These are phyloP conservation scores for Phialophora tarda DNA, from an alignment of 2,329 filamentous ascomycete genomes.

Conservation along the genomic window DNA sequence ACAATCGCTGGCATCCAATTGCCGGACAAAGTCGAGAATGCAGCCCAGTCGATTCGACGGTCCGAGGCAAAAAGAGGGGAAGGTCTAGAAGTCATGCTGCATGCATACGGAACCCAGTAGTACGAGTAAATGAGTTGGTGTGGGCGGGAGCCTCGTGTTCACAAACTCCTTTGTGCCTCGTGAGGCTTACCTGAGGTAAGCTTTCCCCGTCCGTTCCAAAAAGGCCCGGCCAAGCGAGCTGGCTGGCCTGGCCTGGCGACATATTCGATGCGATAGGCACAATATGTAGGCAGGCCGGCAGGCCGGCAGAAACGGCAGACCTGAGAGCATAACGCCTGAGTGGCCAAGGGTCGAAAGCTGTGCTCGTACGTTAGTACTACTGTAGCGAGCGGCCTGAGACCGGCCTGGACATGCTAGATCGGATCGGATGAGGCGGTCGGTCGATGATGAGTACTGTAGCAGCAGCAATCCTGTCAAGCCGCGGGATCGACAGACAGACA, in stretches of 20 bases:
- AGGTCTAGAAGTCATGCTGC: neutral
- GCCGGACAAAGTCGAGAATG: too few relatives aligned
- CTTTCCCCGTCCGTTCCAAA: neutral
- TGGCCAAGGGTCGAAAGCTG: neutral
- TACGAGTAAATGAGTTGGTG: neutral
- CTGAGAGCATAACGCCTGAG: neutral
- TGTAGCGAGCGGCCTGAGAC: neutral
- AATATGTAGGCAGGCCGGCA: neutral
- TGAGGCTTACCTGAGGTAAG: conserved; percentile 19
- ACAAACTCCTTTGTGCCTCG: neutral
- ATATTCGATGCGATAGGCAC: neutral
- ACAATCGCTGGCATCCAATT: too few relatives aligned
- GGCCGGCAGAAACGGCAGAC: neutral
- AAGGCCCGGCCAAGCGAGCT: neutral
- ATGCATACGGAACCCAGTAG: too few relatives aligned
- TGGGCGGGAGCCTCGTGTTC: conserved; percentile 8
- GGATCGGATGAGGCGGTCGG: too few relatives aligned
- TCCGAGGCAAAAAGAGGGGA: neutral
- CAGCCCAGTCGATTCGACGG: too few relatives aligned
- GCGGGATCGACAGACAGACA: too few relatives aligned
- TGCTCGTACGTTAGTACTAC: neutral
- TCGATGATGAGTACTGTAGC: too few relatives aligned
- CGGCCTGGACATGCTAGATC: neutral
- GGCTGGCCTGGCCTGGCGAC: neutral
- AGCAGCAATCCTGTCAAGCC: too few relatives aligned